Percentiles rank a stretch among this genome's conserved stretches.
These are phyloP conservation scores for Magnusiomyces tetraspermus DNA, from an alignment of 1,139 yeast genomes.

Conservation along the genomic window DNA sequence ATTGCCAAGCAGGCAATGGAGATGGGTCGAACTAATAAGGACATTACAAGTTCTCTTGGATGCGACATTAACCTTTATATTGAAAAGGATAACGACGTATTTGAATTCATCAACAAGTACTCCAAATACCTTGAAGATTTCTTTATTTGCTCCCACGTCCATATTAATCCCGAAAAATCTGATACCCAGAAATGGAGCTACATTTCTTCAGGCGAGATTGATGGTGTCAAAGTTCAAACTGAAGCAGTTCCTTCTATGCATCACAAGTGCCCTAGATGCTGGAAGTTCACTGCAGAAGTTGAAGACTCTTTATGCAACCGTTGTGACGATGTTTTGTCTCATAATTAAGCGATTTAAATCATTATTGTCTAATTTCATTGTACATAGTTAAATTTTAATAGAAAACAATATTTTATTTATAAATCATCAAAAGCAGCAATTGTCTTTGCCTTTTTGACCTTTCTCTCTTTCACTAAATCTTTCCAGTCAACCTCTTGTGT, in stretches of 20 bases:
- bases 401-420: constrained; percentile 27
- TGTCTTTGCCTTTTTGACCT: constrained; percentile 35
- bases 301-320: constrained; percentile 55
- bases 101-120: constrained; percentile 23
- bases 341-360: background rate
- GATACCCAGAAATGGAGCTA: constrained; percentile 26
- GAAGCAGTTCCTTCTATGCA: constrained; percentile 39
- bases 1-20: constrained; percentile 43
- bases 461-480: constrained; percentile 60
- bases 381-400: background rate
- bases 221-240: constrained; percentile 31
- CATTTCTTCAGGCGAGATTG: constrained; percentile 24
- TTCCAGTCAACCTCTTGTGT: constrained; percentile 77
- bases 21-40: constrained; percentile 39
- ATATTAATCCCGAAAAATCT: constrained; percentile 29
- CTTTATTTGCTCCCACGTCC: constrained; percentile 55
- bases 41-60: constrained; percentile 57
- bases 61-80: constrained; percentile 40
- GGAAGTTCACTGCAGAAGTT: constrained; percentile 58
- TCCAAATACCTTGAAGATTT: constrained; percentile 38
- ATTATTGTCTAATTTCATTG: background rate
- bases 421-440: constrained; percentile 69
- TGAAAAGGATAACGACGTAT: constrained; percentile 17
- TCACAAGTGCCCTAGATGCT: constrained; percentile 83
- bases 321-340: constrained; percentile 42